Evolutionary conservation across 1,139 yeast species (phyloP).

Genomic region (Nakaseomyces nivariensis): DNA sequence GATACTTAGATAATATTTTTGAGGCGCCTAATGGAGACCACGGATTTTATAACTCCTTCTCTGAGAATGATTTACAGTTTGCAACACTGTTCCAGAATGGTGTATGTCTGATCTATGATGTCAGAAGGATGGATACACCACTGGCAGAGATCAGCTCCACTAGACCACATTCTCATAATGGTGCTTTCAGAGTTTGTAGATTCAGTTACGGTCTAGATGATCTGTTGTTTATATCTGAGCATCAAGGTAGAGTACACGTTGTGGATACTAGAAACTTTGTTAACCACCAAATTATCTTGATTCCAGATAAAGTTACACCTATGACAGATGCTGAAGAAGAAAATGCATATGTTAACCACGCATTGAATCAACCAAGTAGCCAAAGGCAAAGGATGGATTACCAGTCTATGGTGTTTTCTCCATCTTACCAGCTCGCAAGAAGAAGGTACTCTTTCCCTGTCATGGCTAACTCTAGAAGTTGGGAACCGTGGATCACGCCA

Average conservation of each 20-base stretch:
- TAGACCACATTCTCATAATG: conserved; percentile 38
- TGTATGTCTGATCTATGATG: conserved; percentile 61
- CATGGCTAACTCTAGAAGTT: conserved; percentile 1
- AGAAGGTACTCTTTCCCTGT: conserved; percentile 6
- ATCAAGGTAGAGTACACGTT: conserved; percentile 76
- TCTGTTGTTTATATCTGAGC: conserved; percentile 67
- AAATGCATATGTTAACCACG: conserved; percentile 4
- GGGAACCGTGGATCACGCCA: conserved; percentile 25
- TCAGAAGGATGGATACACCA: conserved; percentile 49
- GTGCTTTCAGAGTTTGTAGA: conserved; percentile 46
- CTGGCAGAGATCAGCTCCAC: conserved; percentile 50
- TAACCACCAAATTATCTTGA: conserved; percentile 65
- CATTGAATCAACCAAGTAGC: conserved; percentile 4
- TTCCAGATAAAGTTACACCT: conserved; percentile 33
- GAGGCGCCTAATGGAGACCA: conserved; percentile 53
- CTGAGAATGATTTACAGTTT: conserved; percentile 60
- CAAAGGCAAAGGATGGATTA: conserved; percentile 1
- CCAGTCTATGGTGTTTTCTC: background rate
- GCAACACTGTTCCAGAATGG: conserved; percentile 86
- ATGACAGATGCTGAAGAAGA: background rate
- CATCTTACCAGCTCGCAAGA: background rate
- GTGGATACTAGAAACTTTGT: conserved; percentile 64
- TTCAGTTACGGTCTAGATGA: conserved; percentile 70
- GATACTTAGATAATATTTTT: conserved; percentile 31
- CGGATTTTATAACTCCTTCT: conserved; percentile 79